Base-by-base conservation (phyloP, 140 eudicot species). In the Oenanthe javanica region DNA sequence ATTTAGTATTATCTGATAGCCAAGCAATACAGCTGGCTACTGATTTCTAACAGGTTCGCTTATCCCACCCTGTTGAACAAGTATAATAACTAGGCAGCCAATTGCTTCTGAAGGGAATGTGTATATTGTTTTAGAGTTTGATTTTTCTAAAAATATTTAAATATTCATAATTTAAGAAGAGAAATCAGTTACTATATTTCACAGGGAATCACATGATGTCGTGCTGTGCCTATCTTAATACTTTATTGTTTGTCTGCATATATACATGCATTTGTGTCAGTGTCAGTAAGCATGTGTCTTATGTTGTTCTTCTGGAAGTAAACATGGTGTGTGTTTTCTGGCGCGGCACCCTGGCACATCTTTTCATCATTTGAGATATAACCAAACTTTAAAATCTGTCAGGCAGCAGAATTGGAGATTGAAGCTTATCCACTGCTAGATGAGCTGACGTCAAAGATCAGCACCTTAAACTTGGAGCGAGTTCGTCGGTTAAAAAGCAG, bases 371-470 rank as follows among this genome's bases (percentile, higher is more conserved):
- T 12, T n/a, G 5, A 18, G 18, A 2, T 54, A 36, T 43, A 47
- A 72, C 19, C 8, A 18, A 49, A 51, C 47, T 78, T 82, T 36
- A 23, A 40, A 82, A 74, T 81, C 71, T 57, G 27, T 77, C 88
- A 95, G 99, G 99, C 97, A 13, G 86, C 90, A 66, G 97, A 92
- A 81, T 79, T 92, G 81, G 97, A 89, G 84, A 89, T 90, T 49
- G 97, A 92, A 87, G 97, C 93, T 80, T 92, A 92, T 79, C 99
- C 99, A n/a, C 82, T 95, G 84, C 87, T 95, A 86, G 99, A 95
- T 82, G 97, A 92, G 84, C 93, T 92, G 36, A 88, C 97, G 23
- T 90, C 99, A 86, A 87, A 89, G 87, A 95, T 90, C 77, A 92
- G 99, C 83, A 92, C 97, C 80, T 78, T 89, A 52, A 92, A 92